Evolutionary conservation across 2,329 filamentous ascomycete species (phyloP), one percentile per base, ranked within the genome.

Genomic region (Neofusicoccum kwambonambiense): DNA sequence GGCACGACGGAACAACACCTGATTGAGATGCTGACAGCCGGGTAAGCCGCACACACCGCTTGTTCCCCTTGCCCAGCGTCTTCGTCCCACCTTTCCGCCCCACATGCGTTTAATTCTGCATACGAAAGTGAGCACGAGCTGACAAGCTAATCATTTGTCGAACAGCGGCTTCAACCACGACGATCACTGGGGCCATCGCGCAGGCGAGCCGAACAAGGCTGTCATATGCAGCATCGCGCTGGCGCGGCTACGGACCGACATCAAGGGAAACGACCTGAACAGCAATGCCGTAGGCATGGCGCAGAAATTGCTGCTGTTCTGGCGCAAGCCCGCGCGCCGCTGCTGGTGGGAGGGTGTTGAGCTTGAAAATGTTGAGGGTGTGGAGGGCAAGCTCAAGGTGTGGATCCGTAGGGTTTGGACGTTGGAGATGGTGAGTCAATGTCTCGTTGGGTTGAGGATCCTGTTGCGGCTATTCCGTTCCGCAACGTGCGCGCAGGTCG

Each of bases 271-370:
- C 70, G 89, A 89, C 72, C 82, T 91, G 60, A 93, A 89, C 72
- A 87, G 82, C 72, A 89, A 87, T 75, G 90, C 92, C 0, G 92
- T 98, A 17, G 94, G 94, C 61, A 99, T 99, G 95, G 95, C 95
- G 12, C 95, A 99, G 78, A 99, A 99, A 81, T 86, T 99, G 52
- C 84, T 99, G 13, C 85, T 99, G 3, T 99, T 99, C 82, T 99
- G 95, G 95, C 87, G 95, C 69, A 99, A 99, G 80, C 95, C 95
- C 15, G 95, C 95, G 13, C 84, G 95, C 67, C 87, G 95, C 76
- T 99, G 95, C 83, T 99, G 95, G 95, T 99, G 95, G 95, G 95
- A 99, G 77, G 95, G 95, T 27, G 90, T 99, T 42, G 93, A 98
- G 77, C 83, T 99, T 50, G 87, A 95, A 17, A 85, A 91, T 69